These are phyloP conservation scores for Stachybotrys chartarum DNA, from an alignment of 2,329 filamentous ascomycete species.

Conservation along the genomic window DNA sequence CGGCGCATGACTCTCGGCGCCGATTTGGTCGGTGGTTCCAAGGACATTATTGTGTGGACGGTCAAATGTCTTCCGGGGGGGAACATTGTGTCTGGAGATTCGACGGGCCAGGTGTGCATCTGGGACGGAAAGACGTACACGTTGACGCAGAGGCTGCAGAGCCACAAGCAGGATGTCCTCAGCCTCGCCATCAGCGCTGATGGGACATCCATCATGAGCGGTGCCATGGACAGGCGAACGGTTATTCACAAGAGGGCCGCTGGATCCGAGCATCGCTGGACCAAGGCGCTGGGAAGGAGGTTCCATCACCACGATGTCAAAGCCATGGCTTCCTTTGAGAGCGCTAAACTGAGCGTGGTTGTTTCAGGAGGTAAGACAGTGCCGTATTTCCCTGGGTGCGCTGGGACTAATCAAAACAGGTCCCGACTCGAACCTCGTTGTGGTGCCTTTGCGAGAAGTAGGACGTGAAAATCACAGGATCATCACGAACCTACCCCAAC, in stretches of 20 bases:
- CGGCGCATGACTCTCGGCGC: slow-evolving; percentile 81
- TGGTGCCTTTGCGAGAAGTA: slow-evolving; percentile 68
- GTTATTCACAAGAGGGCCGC: slow-evolving; percentile 69
- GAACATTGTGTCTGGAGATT: slow-evolving; percentile 91
- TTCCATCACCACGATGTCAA: slow-evolving; percentile 96
- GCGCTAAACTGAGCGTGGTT: slow-evolving; percentile 72
- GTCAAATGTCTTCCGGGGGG: slow-evolving; percentile 82
- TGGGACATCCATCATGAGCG: slow-evolving; percentile 76
- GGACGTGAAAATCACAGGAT: slow-evolving; percentile 76
- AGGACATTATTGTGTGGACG: slow-evolving; percentile 87
- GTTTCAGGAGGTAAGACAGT: slow-evolving; percentile 72
- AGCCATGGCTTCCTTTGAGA: slow-evolving; percentile 84
- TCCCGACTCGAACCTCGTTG: slow-evolving; percentile 75
- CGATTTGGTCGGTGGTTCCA: slow-evolving; percentile 67
- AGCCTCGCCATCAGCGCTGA: slow-evolving; percentile 78
- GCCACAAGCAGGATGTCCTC: slow-evolving; percentile 84
- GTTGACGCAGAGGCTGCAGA: slow-evolving; percentile 75
- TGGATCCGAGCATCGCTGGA: slow-evolving; percentile 63
- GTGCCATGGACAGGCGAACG: slow-evolving; percentile 85
- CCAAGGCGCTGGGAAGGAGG: slow-evolving; percentile 74
- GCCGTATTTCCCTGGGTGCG: not conserved
- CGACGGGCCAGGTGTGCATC: slow-evolving; percentile 84
- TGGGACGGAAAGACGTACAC: slow-evolving; percentile 94
- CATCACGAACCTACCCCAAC: slow-evolving; percentile 78
- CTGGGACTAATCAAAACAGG: slow-evolving; percentile 39